A percentile compares a stretch with the other conserved stretches of the same genome.
Conservation (phyloP, 2,329 filamentous ascomycete genomes). For the Ophiostoma quercus region DNA sequence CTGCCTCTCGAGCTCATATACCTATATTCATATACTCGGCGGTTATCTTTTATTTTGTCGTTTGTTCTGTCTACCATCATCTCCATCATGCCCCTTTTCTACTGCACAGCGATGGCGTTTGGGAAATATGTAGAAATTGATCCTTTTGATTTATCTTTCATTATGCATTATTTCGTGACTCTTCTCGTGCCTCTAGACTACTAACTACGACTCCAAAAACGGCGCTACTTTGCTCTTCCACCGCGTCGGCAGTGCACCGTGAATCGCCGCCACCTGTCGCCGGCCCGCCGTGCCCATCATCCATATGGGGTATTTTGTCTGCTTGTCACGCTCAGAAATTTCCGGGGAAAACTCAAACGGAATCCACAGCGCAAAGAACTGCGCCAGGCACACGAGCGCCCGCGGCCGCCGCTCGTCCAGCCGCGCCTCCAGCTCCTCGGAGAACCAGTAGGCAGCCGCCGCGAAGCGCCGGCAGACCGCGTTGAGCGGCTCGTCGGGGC, state of each 20-base stretch:
- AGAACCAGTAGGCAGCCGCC: constrained; percentile 36
- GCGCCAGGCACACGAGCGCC: constrained; percentile 37
- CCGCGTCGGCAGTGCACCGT: constrained; percentile 34
- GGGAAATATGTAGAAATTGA: constrained; percentile 1
- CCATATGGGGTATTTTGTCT: constrained; percentile 31
- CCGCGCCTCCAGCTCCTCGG: constrained; percentile 34
- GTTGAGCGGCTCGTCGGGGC: constrained; percentile 32
- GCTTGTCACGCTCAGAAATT: too few species aligned
- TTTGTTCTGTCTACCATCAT: background rate
- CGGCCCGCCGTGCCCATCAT: constrained; percentile 36
- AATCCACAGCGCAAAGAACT: constrained; percentile 39
- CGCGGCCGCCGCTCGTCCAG: constrained; percentile 36
- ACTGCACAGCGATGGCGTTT: constrained; percentile 14
- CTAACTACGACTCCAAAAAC: constrained; percentile 31
- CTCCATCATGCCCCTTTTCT: background rate
- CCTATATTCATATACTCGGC: background rate
- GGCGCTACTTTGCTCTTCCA: constrained; percentile 37
- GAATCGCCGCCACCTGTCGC: constrained; percentile 37
- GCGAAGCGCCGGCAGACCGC: constrained; percentile 35
- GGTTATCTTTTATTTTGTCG: background rate
- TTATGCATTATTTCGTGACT: background rate
- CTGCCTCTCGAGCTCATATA: background rate
- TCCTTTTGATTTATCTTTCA: background rate
- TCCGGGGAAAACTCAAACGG: constrained; percentile 29
- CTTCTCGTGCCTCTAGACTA: background rate